Percentiles rank a stretch among this genome's conserved stretches.
Evolutionary conservation across 2,329 filamentous ascomycete genomes (phyloP).

Genomic region (Fusarium sp.): DNA sequence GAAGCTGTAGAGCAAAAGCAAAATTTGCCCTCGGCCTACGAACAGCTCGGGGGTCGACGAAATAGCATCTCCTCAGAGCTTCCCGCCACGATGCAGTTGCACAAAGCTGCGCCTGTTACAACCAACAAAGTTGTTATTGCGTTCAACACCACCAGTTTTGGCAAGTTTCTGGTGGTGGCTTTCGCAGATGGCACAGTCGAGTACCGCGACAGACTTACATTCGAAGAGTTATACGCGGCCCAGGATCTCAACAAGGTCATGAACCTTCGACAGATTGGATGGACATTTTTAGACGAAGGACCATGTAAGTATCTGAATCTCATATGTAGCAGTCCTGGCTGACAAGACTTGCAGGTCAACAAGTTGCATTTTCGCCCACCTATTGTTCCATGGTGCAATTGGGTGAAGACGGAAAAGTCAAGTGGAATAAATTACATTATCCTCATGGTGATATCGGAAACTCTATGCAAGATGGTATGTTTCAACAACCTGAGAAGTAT

Average conservation of each 20-base stretch:
- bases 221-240: constrained; percentile 76
- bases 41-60: constrained; percentile 76
- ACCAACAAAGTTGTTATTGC: constrained; percentile 79
- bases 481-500: too few relatives aligned
- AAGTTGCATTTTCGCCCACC: constrained; percentile 73
- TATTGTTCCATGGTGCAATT: constrained; percentile 70
- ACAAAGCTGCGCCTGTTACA: constrained; percentile 76
- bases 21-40: constrained; percentile 79
- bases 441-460: constrained; percentile 62
- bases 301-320: constrained; percentile 65
- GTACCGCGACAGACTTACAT: constrained; percentile 80
- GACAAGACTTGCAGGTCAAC: constrained; percentile 61
- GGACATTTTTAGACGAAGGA: constrained; percentile 75
- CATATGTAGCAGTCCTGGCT: constrained; percentile 5
- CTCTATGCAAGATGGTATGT: constrained; percentile 63
- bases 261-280: constrained; percentile 82
- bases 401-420: constrained; percentile 69
- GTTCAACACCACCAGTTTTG: constrained; percentile 76
- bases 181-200: constrained; percentile 87
- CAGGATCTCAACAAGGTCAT: constrained; percentile 74
- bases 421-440: constrained; percentile 70
- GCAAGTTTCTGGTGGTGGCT: constrained; percentile 77
- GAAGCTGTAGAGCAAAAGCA: constrained; percentile 78
- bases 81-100: constrained; percentile 61
- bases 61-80: constrained; percentile 61